Evolutionary conservation across 192 early-diverging fungal genomes (phyloP), one percentile per base, ranked within the genome.

Genomic region (Podila epicladia): DNA sequence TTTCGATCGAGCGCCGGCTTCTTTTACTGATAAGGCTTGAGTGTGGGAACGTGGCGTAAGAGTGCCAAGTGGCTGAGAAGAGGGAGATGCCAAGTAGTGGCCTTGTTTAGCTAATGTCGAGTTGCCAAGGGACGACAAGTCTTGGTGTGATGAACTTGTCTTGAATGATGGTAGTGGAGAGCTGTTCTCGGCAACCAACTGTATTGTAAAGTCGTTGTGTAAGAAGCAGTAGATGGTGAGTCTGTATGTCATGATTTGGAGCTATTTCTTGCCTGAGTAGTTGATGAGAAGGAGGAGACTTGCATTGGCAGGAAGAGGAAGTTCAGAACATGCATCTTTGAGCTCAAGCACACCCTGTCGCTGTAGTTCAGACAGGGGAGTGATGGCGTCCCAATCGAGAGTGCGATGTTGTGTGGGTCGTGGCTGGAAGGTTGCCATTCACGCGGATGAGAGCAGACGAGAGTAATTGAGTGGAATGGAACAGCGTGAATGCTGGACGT

Each of bases 351-450:
- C 89, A 38, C 85, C 83, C 35, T 87, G 82, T 37, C 82, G 76
- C 71, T 90, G 83, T 32, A 80, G 35, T 38, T 89, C 88, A 49
- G 74, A 74, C 8, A 91, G 69, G 19, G 76, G 83, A 3, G 86
- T 83, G 60, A 86, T 86, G 32, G 83, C 78, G 58, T 91, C 90
- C 90, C 90, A 91, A 63, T 90, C 87, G 11, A 82, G 84, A 62
- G 76, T 79, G 41, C 71, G 71, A 65, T 75, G 74, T 22, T 75
- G 65, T 24, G 62, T 53, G 9, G 57, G 51, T 59, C 57, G 38
- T 20, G 58, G 49, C 1, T 59, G 62, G 22, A 68, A 60, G n/a
- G 69, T 20, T 84, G 66, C 51, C 33, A 26, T 71, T 19, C 33
- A 32, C 28, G 26, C 22, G 26, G 13, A 15, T 29, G 48, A 20